Base-by-base conservation (phyloP, 345 rosid species). In the Hibiscus trionum region DNA sequence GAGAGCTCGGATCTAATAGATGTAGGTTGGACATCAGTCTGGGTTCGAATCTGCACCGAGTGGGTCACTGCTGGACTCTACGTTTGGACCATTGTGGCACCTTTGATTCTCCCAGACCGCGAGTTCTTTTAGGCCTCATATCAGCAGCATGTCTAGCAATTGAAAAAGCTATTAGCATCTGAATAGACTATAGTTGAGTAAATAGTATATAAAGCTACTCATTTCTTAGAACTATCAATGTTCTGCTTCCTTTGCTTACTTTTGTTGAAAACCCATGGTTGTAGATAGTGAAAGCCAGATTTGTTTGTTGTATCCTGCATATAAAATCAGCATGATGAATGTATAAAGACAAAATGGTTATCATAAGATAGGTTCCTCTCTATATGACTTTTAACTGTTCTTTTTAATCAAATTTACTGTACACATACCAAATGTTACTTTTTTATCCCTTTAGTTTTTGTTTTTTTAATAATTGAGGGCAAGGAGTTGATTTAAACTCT, bases 11-110 rank as follows among this genome's bases (percentile, higher is more conserved):
- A 88, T 74, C 88, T 92, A 57, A 81, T 92, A 12, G 97, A 95
- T 11, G 97, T 95, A 52, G 98, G 97, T 46, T 95, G 99, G 99
- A 92, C 97, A 35, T 92, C 98, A 7, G 98, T 95, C 5, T 92
- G 99, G 99, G 98, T 95, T 58, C 86, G 94, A 29, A 89, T 95
- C 65, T 88, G 93, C 85, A 86, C 96, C 0, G 94, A 89, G 57
- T 95, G 97, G 99, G 86, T 81, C 70, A 92, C 99, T 27, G 92
- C 86, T 6, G 90, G 21, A 27, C 91, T 91, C 57, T 90, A 86
- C 71, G 66, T 85, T 15, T 88, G 98, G 95, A 86, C 96, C 59
- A 91, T 94, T 4, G 17, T 86, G 2, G 98, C 89, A 61, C 97
- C 96, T 1, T 26, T 86, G 68, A 37, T 91, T 44, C 66, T 90